Evolutionary conservation across 306 rosid genomes (phyloP).

Genomic region (Trichosanthes truncata): DNA sequence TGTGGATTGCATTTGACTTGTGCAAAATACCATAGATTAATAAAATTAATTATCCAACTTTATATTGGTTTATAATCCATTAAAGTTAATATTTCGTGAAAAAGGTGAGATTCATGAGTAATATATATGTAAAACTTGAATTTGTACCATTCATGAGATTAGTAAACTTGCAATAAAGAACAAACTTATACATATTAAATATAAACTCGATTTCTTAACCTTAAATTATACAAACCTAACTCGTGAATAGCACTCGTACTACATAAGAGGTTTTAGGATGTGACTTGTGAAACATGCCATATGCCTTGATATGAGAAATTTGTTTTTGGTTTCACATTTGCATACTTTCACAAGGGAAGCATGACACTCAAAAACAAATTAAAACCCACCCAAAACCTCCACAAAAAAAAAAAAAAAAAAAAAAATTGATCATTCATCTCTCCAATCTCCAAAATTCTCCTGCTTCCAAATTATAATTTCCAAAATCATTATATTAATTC

Average conservation of each 20-base stretch:
- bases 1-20: too few relatives aligned
- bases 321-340: conserved; percentile 8
- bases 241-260: background rate
- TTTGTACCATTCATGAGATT: too few relatives aligned
- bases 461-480: background rate
- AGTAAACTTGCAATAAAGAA: too few relatives aligned
- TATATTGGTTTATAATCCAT: too few relatives aligned
- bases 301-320: conserved; percentile 4
- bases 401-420: background rate
- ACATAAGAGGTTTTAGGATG: background rate
- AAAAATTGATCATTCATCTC: background rate
- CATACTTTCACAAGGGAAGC: conserved; percentile 4
- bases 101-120: too few relatives aligned
- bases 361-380: background rate
- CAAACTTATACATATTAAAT: background rate
- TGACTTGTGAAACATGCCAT: conserved; percentile 10
- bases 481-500: too few relatives aligned
- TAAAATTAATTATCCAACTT: too few relatives aligned
- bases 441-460: background rate
- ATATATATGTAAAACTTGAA: too few relatives aligned
- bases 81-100: too few relatives aligned
- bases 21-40: too few relatives aligned
- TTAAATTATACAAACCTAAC: background rate
- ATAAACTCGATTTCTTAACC: background rate
- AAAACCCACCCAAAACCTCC: background rate